Conservation (phyloP, 1,139 yeast species). For the Tardiomyces blankii region DNA sequence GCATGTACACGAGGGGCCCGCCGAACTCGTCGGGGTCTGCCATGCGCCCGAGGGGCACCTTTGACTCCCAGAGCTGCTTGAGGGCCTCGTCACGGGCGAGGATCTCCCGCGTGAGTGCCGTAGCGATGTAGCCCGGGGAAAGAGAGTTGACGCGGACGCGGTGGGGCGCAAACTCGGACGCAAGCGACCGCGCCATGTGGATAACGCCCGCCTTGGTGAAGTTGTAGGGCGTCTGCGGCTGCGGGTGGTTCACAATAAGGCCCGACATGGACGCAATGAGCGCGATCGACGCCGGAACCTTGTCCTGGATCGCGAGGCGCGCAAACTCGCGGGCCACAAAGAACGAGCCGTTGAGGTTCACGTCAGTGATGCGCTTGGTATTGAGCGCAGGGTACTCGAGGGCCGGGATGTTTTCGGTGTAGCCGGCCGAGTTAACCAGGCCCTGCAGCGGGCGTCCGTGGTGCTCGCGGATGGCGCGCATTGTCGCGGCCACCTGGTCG, state of each 20-base stretch:
- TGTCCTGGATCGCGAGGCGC: slow-evolving; percentile 46
- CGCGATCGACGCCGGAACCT: slow-evolving; percentile 49
- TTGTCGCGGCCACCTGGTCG: slow-evolving; percentile 44
- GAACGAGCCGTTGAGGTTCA: slow-evolving; percentile 65
- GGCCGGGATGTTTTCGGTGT: slow-evolving; percentile 69
- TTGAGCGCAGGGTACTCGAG: slow-evolving; percentile 63
- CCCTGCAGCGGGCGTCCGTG: slow-evolving; percentile 54
- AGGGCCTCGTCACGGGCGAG: slow-evolving; percentile 40
- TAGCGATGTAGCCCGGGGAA: slow-evolving; percentile 72
- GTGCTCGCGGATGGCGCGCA: slow-evolving; percentile 37
- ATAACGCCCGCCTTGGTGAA: slow-evolving; percentile 81
- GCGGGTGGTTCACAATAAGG: slow-evolving; percentile 71
- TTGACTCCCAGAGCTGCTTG: slow-evolving; percentile 48
- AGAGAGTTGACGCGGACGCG: slow-evolving; percentile 69
- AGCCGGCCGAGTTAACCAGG: slow-evolving; percentile 74
- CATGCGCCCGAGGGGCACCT: slow-evolving; percentile 70
- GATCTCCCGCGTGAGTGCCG: slow-evolving; percentile 52
- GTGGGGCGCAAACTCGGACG: slow-evolving; percentile 76
- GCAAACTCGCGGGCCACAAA: slow-evolving; percentile 59
- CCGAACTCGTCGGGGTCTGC: slow-evolving; percentile 70
- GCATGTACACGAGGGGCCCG: slow-evolving; percentile 66
- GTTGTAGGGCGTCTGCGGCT: slow-evolving; percentile 76
- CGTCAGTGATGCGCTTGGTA: slow-evolving; percentile 60
- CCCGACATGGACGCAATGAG: slow-evolving; percentile 85
- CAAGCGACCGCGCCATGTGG: slow-evolving; percentile 65